These are phyloP conservation scores for Daldinia sp. DNA, from an alignment of 2,329 filamentous ascomycete genomes.

Conservation along the genomic window DNA sequence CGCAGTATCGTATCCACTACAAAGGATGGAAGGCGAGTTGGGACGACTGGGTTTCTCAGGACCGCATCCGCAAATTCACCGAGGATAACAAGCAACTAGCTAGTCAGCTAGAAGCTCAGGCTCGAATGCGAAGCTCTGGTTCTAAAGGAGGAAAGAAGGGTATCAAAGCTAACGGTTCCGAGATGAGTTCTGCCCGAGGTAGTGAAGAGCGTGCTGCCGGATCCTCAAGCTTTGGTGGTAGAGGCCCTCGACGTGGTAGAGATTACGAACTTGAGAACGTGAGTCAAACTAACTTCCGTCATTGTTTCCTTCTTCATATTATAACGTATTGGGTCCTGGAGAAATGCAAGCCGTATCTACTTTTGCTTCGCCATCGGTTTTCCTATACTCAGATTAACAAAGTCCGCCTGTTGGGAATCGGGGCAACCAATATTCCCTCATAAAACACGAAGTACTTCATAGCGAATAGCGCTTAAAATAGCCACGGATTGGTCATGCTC, in stretches of 20 bases:
- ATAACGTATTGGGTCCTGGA: constrained; percentile 3
- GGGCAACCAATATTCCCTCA: constrained; percentile 8
- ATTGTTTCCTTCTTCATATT: constrained; percentile 33
- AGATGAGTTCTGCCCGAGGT: constrained; percentile 74
- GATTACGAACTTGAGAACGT: constrained; percentile 89
- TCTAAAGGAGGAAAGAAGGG: constrained; percentile 67
- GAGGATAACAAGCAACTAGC: constrained; percentile 96
- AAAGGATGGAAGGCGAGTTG: constrained; percentile 99
- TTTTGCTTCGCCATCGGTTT: constrained; percentile 16
- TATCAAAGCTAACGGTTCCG: constrained; percentile 62
- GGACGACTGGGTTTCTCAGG: constrained; percentile 98
- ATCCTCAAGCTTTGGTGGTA: constrained; percentile 69
- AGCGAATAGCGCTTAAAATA: neutral
- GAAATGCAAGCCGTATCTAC: constrained; percentile 18
- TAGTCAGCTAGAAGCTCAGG: constrained; percentile 75
- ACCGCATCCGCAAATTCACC: constrained; percentile 92
- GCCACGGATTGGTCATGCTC: no score
- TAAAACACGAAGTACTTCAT: neutral
- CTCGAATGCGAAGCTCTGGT: constrained; percentile 47
- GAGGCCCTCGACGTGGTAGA: constrained; percentile 79
- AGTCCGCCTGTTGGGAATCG: neutral
- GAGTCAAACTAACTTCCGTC: constrained; percentile 54
- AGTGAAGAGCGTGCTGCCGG: constrained; percentile 81
- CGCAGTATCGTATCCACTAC: constrained; percentile 94
- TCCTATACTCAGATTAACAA: neutral